Base-by-base conservation (phyloP, 306 rosid species). In the Neltuma alba region DNA sequence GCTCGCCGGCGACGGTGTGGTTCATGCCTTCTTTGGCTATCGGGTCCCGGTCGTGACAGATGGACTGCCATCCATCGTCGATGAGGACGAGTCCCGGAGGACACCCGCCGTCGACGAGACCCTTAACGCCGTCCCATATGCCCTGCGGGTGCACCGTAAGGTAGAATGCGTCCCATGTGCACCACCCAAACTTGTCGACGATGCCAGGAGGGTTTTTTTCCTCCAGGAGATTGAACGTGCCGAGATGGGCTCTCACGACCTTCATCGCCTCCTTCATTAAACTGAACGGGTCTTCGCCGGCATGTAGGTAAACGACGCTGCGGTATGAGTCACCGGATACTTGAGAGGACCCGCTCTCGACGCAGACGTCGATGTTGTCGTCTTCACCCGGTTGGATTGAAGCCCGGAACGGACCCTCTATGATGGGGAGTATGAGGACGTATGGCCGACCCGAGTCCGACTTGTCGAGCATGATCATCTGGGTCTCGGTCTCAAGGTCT, bases 161-260 rank as follows among this genome's bases (percentile, higher is more conserved):
- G 78, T 95, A 92, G 76, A 95, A 95, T 38, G 99, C 99, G 33
- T 95, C 99, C 99, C 99, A 95, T 1, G 99, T 95, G 81, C 99
- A 95, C 99, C 99, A 95, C 2, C 99, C 99, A 9, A 95, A 95
- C 25, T 91, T 92, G 80, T 95, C 96, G 13, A 83, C 92, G 27
- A 95, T 91, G 0, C 93, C 96, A 0, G 99, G 99, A 0, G 94
- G 92, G 0, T 86, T 85, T 63, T 95, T 92, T 30, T 95, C 98
- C 33, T 91, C 97, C 23, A 92, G 42, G 2, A 95, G 88, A 6
- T 82, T 88, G 74, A 95, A 95, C 0, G 92, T 95, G 6, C 97
- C 98, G 13, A 95, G 38, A 37, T 92, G 97, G 40, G 77, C 78
- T 74, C 83, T 81, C 1, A 88, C 87, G 0, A 85, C 90, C 57